Conservation (phyloP, 2,329 filamentous ascomycete genomes). For the Colletotrichum godetiae region DNA sequence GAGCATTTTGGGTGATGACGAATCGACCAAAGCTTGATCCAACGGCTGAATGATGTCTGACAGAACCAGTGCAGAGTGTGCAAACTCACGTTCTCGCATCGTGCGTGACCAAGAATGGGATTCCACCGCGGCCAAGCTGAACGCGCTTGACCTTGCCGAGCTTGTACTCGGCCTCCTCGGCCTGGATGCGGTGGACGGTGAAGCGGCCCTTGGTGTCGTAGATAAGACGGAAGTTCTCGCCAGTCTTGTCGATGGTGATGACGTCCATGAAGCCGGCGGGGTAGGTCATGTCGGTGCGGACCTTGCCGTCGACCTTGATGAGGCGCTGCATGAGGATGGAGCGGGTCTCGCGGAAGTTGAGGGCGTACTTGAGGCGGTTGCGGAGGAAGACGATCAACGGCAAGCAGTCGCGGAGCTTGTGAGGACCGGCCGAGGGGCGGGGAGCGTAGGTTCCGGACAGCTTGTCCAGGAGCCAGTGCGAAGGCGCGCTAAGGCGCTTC, state of each 20-base stretch:
- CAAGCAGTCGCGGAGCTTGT: constrained; percentile 99
- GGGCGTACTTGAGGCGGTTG: constrained; percentile 97
- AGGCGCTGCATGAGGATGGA: constrained; percentile 99
- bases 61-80: constrained; percentile 57
- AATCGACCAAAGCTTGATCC: constrained; percentile 97
- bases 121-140: constrained; percentile 98
- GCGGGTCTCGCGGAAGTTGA: constrained; percentile 98
- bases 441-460: constrained; percentile 90
- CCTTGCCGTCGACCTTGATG: constrained; percentile 99
- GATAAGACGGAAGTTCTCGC: constrained; percentile 99
- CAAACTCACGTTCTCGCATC: constrained; percentile 99
- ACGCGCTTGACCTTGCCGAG: constrained; percentile 99
- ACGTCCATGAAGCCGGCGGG: constrained; percentile 99
- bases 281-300: constrained; percentile 98
- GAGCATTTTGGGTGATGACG: constrained; percentile 42
- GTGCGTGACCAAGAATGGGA: constrained; percentile 99
- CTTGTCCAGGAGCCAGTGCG: constrained; percentile 99
- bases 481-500: constrained; percentile 99
- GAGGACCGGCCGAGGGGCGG: constrained; percentile 84
- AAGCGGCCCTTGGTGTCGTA: constrained; percentile 99
- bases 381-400: constrained; percentile 99
- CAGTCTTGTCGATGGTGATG: constrained; percentile 99
- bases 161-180: constrained; percentile 99
- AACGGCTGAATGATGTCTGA: constrained; percentile 99
- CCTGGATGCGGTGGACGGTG: constrained; percentile 99